These are phyloP conservation scores for Taxawa tesnikishii DNA, from an alignment of 2,329 filamentous ascomycete genomes.

Conservation along the genomic window DNA sequence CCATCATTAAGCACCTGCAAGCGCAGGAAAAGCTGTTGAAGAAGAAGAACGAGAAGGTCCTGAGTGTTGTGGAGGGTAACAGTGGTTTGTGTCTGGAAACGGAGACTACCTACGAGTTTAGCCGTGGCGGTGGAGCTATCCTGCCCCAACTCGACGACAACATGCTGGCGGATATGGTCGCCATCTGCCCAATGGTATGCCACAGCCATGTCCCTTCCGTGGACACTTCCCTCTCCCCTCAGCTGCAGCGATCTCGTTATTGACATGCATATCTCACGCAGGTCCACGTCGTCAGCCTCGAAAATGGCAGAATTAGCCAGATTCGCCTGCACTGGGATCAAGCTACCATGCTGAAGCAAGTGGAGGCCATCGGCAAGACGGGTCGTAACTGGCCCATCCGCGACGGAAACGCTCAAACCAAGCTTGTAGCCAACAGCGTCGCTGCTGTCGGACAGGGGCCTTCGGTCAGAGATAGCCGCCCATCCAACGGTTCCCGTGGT, in stretches of 20 bases:
- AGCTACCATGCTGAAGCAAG: conserved; percentile 77
- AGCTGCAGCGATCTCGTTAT: neutral
- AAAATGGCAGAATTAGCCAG: conserved; percentile 69
- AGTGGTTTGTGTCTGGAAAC: conserved; percentile 63
- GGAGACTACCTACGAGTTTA: conserved; percentile 73
- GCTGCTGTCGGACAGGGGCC: conserved; percentile 15
- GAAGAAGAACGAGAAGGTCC: conserved; percentile 68
- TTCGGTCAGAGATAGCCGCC: conserved; percentile 17
- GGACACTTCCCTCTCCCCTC: neutral
- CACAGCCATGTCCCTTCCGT: too few species aligned
- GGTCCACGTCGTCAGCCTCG: conserved; percentile 83
- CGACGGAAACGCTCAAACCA: conserved; percentile 73
- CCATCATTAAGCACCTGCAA: conserved; percentile 73
- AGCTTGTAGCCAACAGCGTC: conserved; percentile 35
- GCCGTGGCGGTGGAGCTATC: conserved; percentile 70
- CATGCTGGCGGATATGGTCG: conserved; percentile 72
- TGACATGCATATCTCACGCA: conserved; percentile 4
- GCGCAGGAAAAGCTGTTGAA: conserved; percentile 61
- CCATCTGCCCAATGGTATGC: conserved; percentile 68
- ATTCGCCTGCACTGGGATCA: conserved; percentile 95
- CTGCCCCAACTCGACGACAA: conserved; percentile 87
- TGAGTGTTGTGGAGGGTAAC: conserved; percentile 60
- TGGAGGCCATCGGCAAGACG: conserved; percentile 83
- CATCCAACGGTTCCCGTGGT: conserved; percentile 19
- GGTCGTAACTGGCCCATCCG: conserved; percentile 92